Evolutionary conservation across 805 yeast genomes (phyloP).

Genomic region (Torulaspora delbrueckii): DNA sequence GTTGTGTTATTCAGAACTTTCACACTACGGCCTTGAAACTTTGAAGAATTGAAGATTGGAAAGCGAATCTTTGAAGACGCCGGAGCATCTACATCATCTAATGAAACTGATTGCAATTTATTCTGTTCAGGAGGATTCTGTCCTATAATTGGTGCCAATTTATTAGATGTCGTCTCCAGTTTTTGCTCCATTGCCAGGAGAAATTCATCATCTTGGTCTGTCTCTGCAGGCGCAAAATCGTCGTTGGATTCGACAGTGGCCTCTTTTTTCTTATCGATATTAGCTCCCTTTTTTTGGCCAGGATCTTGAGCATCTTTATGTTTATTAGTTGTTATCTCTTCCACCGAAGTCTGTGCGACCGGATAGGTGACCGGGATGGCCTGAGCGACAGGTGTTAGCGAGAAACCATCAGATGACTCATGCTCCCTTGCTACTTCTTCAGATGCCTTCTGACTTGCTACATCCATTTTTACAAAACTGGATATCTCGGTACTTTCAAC

Average conservation of each 20-base stretch:
- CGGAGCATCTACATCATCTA: background rate
- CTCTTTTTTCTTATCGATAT: background rate
- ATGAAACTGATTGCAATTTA: background rate
- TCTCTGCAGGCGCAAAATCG: constrained; percentile 9
- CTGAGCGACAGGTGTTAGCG: too few species aligned
- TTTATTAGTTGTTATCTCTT: background rate
- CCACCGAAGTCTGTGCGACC: background rate
- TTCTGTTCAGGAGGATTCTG: background rate
- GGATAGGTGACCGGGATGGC: too few species aligned
- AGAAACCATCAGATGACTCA: too few species aligned
- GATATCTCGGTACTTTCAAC: background rate
- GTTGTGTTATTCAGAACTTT: background rate
- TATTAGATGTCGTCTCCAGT: background rate
- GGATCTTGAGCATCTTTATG: background rate
- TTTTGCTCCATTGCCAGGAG: constrained; percentile 5
- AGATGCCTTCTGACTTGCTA: background rate
- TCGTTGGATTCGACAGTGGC: background rate
- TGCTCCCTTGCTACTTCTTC: too few species aligned
- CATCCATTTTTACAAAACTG: background rate
- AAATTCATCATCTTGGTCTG: constrained; percentile 6
- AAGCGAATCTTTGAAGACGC: constrained; percentile 12
- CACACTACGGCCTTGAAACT: background rate
- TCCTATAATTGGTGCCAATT: background rate
- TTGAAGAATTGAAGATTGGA: constrained; percentile 24
- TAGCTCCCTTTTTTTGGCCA: background rate